These are phyloP conservation scores for Brassica juncea DNA, from an alignment of 345 rosid genomes.

Conservation along the genomic window DNA sequence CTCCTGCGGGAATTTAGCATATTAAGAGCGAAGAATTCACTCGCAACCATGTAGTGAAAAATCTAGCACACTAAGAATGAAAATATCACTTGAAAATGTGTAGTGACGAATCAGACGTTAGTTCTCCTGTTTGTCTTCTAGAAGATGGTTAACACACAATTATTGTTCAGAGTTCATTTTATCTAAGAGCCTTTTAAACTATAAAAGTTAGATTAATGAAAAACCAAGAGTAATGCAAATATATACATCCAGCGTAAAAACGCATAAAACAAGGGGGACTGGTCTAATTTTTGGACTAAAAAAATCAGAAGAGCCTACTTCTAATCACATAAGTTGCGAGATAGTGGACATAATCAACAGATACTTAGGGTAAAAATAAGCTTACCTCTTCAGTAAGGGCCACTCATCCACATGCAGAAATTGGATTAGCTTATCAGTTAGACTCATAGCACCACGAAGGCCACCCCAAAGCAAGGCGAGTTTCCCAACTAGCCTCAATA, in stretches of 20 bases:
- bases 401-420: constrained; percentile 80
- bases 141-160: constrained; percentile 1
- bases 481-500: constrained; percentile 80
- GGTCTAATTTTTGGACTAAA: neutral
- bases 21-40: neutral
- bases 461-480: constrained; percentile 99
- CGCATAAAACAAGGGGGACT: neutral
- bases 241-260: constrained; percentile 1
- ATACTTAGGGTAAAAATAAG: constrained; percentile 25
- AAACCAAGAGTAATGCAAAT: neutral
- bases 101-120: neutral
- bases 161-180: neutral
- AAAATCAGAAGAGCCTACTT: neutral
- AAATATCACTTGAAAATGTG: neutral
- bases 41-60: neutral
- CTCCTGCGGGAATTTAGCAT: neutral
- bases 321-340: neutral
- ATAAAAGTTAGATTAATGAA: neutral
- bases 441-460: constrained; percentile 92
- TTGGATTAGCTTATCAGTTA: constrained; percentile 72
- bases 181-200: constrained; percentile 4
- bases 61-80: neutral
- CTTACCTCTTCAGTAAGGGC: constrained; percentile 79
- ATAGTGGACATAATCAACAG: neutral
- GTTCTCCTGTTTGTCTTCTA: constrained; percentile 1